These are phyloP conservation scores for Dillenia turbinata DNA, from an alignment of 164 flowering plant species.

Conservation along the genomic window DNA sequence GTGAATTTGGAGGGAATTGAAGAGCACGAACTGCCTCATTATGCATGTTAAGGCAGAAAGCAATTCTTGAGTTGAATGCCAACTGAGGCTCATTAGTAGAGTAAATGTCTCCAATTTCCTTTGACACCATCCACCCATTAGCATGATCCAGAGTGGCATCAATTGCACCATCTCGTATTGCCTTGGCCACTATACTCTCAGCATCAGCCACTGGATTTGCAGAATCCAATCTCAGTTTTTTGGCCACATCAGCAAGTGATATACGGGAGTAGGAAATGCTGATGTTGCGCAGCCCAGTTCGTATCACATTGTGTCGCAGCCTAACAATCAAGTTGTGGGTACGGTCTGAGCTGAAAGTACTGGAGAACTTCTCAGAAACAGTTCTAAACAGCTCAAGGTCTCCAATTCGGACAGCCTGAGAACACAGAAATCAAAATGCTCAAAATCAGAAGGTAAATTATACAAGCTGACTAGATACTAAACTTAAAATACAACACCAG, in stretches of 20 bases:
- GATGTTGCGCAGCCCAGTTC: constrained; percentile 90
- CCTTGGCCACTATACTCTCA: constrained; percentile 92
- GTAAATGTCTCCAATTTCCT: constrained; percentile 93
- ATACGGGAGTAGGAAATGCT: constrained; percentile 92
- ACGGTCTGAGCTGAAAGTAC: constrained; percentile 61
- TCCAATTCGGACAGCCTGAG: constrained; percentile 95
- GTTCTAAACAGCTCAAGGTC: constrained; percentile 76
- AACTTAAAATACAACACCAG: no score
- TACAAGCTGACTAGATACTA: no score
- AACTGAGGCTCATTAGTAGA: constrained; percentile 84
- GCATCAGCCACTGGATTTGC: constrained; percentile 88
- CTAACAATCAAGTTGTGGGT: constrained; percentile 89
- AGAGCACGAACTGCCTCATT: constrained; percentile 89
- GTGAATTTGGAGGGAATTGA: constrained; percentile 81
- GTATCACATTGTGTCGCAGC: constrained; percentile 86
- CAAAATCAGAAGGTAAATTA: no score
- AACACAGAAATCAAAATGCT: background rate
- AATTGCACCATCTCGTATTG: constrained; percentile 91
- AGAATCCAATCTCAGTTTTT: constrained; percentile 74
- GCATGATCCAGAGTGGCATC: constrained; percentile 86
- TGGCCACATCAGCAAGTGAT: constrained; percentile 77
- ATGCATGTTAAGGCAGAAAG: constrained; percentile 93
- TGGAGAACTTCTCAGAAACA: constrained; percentile 70
- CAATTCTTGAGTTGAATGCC: constrained; percentile 84
- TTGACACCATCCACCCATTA: constrained; percentile 84